phyloP scores from a whole-genome alignment of 495 filamentous ascomycete species.

The Bombardia bombarda region DNA sequence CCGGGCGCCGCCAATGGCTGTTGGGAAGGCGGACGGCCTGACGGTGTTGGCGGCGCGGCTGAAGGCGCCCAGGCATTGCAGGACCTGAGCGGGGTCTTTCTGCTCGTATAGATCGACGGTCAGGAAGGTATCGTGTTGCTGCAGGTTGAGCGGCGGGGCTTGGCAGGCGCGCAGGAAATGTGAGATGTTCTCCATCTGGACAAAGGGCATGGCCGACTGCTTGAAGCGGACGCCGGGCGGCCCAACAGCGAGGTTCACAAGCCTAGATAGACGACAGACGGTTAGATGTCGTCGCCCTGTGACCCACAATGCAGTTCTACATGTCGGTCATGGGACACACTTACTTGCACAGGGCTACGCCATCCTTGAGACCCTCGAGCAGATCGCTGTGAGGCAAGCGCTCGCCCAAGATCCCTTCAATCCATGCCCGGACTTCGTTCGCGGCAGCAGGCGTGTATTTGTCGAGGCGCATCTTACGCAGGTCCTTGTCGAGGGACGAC shows the following conservation, averaged over 20 bases:
- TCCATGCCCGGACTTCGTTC: slow-evolving; percentile 79
- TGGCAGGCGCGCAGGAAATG: slow-evolving; percentile 89
- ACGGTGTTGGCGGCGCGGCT: slow-evolving; percentile 76
- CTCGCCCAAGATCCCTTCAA: slow-evolving; percentile 73
- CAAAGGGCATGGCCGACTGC: slow-evolving; percentile 86
- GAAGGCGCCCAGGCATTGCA: slow-evolving; percentile 89
- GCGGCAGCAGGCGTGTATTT: slow-evolving; percentile 93
- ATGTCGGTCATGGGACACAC: slow-evolving; percentile 10
- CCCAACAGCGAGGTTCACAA: slow-evolving; percentile 74
- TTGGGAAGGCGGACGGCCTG: slow-evolving; percentile 64
- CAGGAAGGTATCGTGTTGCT: slow-evolving; percentile 90
- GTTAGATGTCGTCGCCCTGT: slow-evolving; percentile 22
- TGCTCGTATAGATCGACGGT: slow-evolving; percentile 95
- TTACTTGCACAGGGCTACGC: slow-evolving; percentile 85
- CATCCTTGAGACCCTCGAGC: slow-evolving; percentile 80
- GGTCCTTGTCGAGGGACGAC: slow-evolving; percentile 86
- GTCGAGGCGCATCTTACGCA: slow-evolving; percentile 84
- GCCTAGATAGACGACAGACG: slow-evolving; percentile 37
- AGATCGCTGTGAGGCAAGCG: slow-evolving; percentile 66
- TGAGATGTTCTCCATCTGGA: slow-evolving; percentile 99
- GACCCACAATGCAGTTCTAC: no score
- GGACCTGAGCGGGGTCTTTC: slow-evolving; percentile 94
- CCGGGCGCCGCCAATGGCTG: slow-evolving; percentile 63
- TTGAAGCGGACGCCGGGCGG: slow-evolving; percentile 72
- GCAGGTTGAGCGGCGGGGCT: slow-evolving; percentile 72